phyloP scores from a whole-genome alignment of 371 early-diverging fungal species.

The Caulochytrium protostelioides region DNA sequence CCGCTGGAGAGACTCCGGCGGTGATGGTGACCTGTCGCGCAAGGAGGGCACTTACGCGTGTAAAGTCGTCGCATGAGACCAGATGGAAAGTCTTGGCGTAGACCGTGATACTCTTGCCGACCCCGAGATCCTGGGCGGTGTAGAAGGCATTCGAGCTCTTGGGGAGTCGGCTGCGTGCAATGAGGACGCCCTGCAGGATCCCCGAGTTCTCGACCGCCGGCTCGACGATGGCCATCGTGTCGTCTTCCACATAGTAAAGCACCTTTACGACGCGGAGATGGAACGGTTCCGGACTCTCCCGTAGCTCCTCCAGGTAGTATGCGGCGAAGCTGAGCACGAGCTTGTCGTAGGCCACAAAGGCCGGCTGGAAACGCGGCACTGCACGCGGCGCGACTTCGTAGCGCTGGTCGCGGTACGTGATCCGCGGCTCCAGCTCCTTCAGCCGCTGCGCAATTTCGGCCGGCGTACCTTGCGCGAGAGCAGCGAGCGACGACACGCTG shows the following conservation, averaged over 20 bases:
- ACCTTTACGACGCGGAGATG: constrained; percentile 24
- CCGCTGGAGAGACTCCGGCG: neutral
- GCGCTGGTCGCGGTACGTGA: constrained; percentile 18
- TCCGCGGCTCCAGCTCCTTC: constrained; percentile 10
- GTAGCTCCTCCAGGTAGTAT: constrained; percentile 29
- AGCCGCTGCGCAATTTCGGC: constrained; percentile 8
- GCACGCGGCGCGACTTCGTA: constrained; percentile 2
- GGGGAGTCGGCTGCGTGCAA: constrained; percentile 28
- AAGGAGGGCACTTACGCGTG: constrained; percentile 14
- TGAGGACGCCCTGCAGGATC: constrained; percentile 30
- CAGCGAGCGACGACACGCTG: constrained; percentile 2
- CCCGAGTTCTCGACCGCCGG: constrained; percentile 29
- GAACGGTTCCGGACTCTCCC: constrained; percentile 25
- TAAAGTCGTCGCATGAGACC: constrained; percentile 27
- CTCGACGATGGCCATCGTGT: constrained; percentile 31
- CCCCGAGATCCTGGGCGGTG: constrained; percentile 20
- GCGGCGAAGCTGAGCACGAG: constrained; percentile 26
- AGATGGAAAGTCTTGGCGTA: constrained; percentile 30
- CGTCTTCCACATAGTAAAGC: constrained; percentile 32
- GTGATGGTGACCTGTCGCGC: too few relatives aligned
- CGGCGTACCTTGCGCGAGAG: too few relatives aligned
- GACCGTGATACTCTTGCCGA: constrained; percentile 23
- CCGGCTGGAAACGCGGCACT: constrained; percentile 16
- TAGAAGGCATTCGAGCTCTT: constrained; percentile 18
- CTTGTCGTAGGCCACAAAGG: constrained; percentile 29